Percentiles rank a stretch among this genome's conserved stretches.
Conservation (phyloP, 2,329 filamentous ascomycete genomes). For the Hypoxylon sp. region DNA sequence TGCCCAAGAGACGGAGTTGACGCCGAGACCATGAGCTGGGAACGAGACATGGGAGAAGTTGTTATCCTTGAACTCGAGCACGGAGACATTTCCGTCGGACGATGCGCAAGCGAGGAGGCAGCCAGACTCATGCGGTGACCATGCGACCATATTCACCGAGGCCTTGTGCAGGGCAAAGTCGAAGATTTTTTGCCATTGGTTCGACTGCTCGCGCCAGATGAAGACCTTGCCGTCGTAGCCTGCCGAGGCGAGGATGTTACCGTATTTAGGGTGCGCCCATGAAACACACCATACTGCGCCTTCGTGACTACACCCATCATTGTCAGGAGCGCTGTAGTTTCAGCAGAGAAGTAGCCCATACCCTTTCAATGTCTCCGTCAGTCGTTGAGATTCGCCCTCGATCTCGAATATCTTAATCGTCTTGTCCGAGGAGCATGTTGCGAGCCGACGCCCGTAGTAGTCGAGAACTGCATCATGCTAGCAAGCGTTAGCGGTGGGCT, state of each 20-base stretch:
- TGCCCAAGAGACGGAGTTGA: conserved; percentile 97
- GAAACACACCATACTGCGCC: conserved; percentile 98
- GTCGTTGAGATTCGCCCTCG: conserved; percentile 89
- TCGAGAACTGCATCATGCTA: conserved; percentile 98
- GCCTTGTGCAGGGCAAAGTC: conserved; percentile 95
- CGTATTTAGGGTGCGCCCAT: conserved; percentile 98
- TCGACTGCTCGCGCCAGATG: conserved; percentile 93
- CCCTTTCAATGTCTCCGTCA: conserved; percentile 96
- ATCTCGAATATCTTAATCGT: conserved; percentile 99
- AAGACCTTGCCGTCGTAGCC: conserved; percentile 98
- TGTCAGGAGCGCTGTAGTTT: conserved; percentile 41
- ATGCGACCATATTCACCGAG: conserved; percentile 95
- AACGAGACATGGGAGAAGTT: conserved; percentile 92
- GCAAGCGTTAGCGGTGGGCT: conserved; percentile 44
- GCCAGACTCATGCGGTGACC: conserved; percentile 96
- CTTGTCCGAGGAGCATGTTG: conserved; percentile 97
- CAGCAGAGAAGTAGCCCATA: conserved; percentile 60
- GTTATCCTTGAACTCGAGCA: conserved; percentile 97
- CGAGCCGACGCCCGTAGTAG: conserved; percentile 96
- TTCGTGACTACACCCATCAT: conserved; percentile 77
- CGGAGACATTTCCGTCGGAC: conserved; percentile 91
- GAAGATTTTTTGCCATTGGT: conserved; percentile 87
- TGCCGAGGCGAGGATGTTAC: conserved; percentile 95
- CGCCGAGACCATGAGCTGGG: conserved; percentile 91
- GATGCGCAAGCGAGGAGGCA: conserved; percentile 95